Evolutionary conservation across 2,329 filamentous ascomycete genomes (phyloP), one percentile per base, ranked within the genome.

Genomic region (Pestalotiopsis sp.): DNA sequence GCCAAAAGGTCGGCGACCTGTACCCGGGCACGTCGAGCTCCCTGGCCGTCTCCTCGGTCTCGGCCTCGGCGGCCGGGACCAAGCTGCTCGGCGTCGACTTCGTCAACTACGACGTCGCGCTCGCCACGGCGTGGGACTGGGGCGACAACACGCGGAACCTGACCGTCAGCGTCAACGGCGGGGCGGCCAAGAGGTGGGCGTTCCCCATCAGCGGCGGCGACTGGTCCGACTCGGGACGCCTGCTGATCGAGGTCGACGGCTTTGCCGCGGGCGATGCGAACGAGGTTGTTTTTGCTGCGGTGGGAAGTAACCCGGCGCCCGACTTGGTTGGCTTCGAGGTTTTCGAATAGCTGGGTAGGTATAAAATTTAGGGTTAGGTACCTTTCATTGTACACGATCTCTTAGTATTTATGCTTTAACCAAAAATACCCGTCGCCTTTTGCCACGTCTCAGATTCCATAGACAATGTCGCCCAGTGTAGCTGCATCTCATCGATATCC

Each of bases 91-190:
- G 82, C 0, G 74, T 87, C 13, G 83, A 86, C 72, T 87, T 82
- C 60, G 83, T 86, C 75, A 87, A 87, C 75, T 86, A 87, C 70
- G 85, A 87, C 9, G 78, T 86, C 12, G 79, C 82, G 0, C 80
- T 85, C 17, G 75, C 74, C 1, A 80, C 77, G 0, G 77, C 82
- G 0, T 86, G 84, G 77, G 80, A 72, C 0, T 80, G 74, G 70
- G 85, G 83, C 0, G 79, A 81, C 0, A 88, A 87, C 71, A 82
- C 84, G 0, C 76, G 85, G 0, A 87, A 87, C 66, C 79, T 86
- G 73, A 85, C 85, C 0, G 75, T 88, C 14, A 73, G 79, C 0
- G 79, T 87, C n/a, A 87, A 87, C 31, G 80, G 78, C 1, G 77
- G 75, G 0, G 67, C 72, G 0, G 75, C 79, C 0, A 83, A 85